Conservation (phyloP, 768 basidiomycete species). For the Boletus reticulatus region DNA sequence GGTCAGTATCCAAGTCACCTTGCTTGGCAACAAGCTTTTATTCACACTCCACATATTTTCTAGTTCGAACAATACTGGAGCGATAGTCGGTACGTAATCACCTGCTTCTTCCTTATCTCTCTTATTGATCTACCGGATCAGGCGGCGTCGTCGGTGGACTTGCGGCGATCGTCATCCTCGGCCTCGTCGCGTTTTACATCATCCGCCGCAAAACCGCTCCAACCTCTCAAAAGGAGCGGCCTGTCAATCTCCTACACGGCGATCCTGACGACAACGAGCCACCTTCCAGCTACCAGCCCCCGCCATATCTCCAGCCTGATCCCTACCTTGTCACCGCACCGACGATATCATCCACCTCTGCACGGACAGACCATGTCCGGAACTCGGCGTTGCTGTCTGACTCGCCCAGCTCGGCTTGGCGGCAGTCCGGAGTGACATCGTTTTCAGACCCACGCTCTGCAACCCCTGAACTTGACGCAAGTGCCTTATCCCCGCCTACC, state of each 20-base stretch:
- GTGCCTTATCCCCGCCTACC: conserved; percentile 19
- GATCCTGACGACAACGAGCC: conserved; percentile 52
- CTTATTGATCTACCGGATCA: conserved; percentile 15
- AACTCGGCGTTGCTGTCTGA: conserved; percentile 18
- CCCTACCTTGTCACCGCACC: conserved; percentile 73
- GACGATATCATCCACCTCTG: conserved; percentile 42
- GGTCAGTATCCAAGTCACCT: conserved; percentile 18
- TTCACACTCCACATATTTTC: neutral
- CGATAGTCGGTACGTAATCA: conserved; percentile 45
- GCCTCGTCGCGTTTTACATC: conserved; percentile 46
- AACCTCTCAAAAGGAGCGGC: conserved; percentile 49
- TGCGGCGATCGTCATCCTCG: conserved; percentile 42
- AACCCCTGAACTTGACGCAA: conserved; percentile 41
- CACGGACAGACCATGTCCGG: conserved; percentile 25
- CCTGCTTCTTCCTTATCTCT: neutral
- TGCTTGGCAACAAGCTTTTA: neutral
- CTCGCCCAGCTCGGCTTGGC: conserved; percentile 14
- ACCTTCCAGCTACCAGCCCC: conserved; percentile 46
- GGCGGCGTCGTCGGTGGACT: conserved; percentile 60
- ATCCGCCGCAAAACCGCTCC: conserved; percentile 44
- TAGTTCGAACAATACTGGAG: conserved; percentile 41
- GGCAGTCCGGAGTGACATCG: conserved; percentile 27
- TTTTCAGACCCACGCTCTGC: conserved; percentile 41
- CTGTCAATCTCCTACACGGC: conserved; percentile 63
- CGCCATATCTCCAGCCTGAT: conserved; percentile 72